These are phyloP conservation scores for Melastoma malabathricum DNA, from an alignment of 345 rosid species.

Conservation along the genomic window DNA sequence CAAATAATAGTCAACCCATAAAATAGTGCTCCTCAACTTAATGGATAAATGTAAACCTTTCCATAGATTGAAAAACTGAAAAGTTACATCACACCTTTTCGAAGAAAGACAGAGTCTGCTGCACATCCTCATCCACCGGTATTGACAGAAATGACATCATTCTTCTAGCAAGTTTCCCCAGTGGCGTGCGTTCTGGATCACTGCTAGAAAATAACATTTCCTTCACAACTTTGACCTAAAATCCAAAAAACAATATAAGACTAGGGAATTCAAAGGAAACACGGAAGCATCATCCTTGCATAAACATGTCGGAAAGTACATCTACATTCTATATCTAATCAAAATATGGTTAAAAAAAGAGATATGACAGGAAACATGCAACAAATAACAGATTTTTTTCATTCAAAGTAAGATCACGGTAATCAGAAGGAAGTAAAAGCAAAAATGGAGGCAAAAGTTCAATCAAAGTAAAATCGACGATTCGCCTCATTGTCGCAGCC, in stretches of 20 bases:
- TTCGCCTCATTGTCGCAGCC: too few relatives aligned
- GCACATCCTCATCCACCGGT: conserved; percentile 72
- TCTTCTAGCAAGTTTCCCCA: conserved; percentile 46
- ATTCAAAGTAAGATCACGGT: too few relatives aligned
- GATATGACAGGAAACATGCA: too few relatives aligned
- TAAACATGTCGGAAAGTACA: background rate
- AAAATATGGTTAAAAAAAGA: too few relatives aligned
- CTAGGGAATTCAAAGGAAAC: background rate
- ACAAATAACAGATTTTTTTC: too few relatives aligned
- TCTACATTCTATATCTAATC: too few relatives aligned
- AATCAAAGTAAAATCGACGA: too few relatives aligned
- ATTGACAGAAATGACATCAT: conserved; percentile 74
- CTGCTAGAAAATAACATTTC: conserved; percentile 63
- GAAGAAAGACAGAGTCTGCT: conserved; percentile 70
- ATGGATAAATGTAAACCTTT: background rate
- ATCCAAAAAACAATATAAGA: conserved; percentile 44
- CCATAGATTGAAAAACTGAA: background rate
- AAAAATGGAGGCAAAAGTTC: too few relatives aligned
- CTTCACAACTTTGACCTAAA: conserved; percentile 79
- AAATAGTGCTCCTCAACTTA: background rate
- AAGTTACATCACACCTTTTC: conserved; percentile 47
- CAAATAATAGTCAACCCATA: background rate
- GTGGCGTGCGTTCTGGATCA: conserved; percentile 25
- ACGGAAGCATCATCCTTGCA: background rate
- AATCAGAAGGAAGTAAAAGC: too few relatives aligned